Conservation (phyloP, 1,284 basidiomycete genomes). For the Cystobasidium sp. region DNA sequence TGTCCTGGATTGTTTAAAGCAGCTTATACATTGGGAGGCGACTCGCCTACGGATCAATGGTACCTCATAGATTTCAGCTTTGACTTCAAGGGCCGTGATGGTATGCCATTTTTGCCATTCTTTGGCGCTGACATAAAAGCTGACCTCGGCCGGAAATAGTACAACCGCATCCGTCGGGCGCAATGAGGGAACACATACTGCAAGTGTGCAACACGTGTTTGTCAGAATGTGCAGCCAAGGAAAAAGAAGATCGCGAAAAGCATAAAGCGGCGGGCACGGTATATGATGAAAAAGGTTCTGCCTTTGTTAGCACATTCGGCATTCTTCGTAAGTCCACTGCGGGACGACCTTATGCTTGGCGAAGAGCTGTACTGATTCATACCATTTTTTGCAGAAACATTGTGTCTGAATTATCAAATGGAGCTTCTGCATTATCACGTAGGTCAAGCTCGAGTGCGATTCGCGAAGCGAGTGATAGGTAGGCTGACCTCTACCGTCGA, state of each 20-base stretch:
- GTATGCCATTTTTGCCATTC: neutral
- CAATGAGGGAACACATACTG: constrained; percentile 54
- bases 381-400: constrained; percentile 66
- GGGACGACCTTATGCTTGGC: neutral
- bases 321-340: constrained; percentile 13
- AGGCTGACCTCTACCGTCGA: constrained; percentile 61
- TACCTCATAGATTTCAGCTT: constrained; percentile 79
- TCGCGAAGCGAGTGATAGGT: constrained; percentile 60
- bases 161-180: constrained; percentile 47
- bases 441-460: constrained; percentile 45
- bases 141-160: constrained; percentile 46
- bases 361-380: neutral
- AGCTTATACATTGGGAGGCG: constrained; percentile 72
- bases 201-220: constrained; percentile 65
- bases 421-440: constrained; percentile 81
- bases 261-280: neutral
- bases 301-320: constrained; percentile 9
- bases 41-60: constrained; percentile 72
- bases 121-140: neutral
- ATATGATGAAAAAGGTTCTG: constrained; percentile 2
- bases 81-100: constrained; percentile 67
- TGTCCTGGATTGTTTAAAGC: constrained; percentile 75
- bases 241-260: neutral
- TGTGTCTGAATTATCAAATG: constrained; percentile 80
- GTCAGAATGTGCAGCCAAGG: constrained; percentile 54